Evolutionary conservation across 192 early-diverging fungal genomes (phyloP).

Genomic region (Helicostylum pulchrum): DNA sequence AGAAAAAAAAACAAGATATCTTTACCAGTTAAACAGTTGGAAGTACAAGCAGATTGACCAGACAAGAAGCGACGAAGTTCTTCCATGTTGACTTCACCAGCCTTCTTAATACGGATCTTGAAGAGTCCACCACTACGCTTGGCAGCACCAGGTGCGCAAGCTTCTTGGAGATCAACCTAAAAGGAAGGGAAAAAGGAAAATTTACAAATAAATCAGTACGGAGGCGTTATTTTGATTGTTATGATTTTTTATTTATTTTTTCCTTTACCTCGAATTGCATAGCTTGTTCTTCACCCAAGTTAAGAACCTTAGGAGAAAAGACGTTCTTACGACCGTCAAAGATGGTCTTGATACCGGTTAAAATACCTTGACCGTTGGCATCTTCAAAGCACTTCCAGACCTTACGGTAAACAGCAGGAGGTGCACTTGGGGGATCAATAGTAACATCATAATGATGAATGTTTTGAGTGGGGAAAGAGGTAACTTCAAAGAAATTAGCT

Average conservation of each 20-base stretch:
- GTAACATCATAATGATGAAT: slow-evolving; percentile 91
- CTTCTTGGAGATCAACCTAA: slow-evolving; percentile 47
- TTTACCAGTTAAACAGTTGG: slow-evolving; percentile 44
- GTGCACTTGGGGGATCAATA: slow-evolving; percentile 57
- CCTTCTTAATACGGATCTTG: slow-evolving; percentile 62
- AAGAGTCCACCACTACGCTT: slow-evolving; percentile 56
- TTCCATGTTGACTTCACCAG: slow-evolving; percentile 65
- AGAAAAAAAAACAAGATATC: not conserved
- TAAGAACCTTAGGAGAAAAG: slow-evolving; percentile 56
- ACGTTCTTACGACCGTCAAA: slow-evolving; percentile 85
- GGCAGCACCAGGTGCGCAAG: not conserved
- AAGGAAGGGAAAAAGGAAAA: not conserved
- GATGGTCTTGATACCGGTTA: slow-evolving; percentile 63
- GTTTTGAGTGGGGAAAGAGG: slow-evolving; percentile 54
- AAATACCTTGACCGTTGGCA: slow-evolving; percentile 43
- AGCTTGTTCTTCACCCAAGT: slow-evolving; percentile 56
- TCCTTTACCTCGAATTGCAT: slow-evolving; percentile 57
- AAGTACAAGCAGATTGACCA: slow-evolving; percentile 40
- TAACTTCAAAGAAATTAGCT: slow-evolving; percentile 80
- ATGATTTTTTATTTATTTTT: not conserved
- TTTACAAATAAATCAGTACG: not conserved
- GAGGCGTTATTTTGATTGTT: too few species aligned
- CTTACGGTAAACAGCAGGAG: slow-evolving; percentile 68
- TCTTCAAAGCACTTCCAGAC: slow-evolving; percentile 68
- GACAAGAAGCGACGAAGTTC: slow-evolving; percentile 52